These are phyloP conservation scores for Pyronema omphalodes DNA, from an alignment of 495 filamentous ascomycete genomes.

Conservation along the genomic window DNA sequence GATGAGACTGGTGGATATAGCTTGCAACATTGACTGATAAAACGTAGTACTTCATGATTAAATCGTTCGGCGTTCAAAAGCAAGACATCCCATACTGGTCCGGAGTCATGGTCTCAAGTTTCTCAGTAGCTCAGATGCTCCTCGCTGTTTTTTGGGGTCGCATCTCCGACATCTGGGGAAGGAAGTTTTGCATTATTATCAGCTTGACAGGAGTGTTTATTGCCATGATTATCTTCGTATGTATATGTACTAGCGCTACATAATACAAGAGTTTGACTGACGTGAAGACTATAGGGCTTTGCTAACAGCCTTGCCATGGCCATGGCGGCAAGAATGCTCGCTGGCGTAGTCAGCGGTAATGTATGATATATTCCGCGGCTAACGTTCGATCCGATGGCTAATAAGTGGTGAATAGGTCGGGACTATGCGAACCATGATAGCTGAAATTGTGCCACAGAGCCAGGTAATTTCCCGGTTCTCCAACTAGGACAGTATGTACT, in stretches of 20 bases:
- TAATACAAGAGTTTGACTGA: neutral
- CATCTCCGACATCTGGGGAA: conserved; percentile 65
- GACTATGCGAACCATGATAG: conserved; percentile 67
- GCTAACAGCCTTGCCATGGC: conserved; percentile 70
- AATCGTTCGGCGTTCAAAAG: conserved; percentile 45
- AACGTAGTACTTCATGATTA: conserved; percentile 29
- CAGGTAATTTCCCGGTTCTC: neutral
- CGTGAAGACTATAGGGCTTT: conserved; percentile 33
- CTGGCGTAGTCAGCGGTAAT: conserved; percentile 70
- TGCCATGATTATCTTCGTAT: conserved; percentile 50
- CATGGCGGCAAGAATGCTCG: conserved; percentile 51
- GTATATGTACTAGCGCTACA: conserved; percentile 45
- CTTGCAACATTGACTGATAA: neutral
- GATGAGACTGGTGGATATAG: conserved; percentile 28
- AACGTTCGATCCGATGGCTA: neutral
- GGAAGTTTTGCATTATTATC: conserved; percentile 65
- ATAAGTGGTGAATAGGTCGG: conserved; percentile 30
- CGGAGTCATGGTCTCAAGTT: conserved; percentile 74
- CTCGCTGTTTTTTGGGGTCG: conserved; percentile 80
- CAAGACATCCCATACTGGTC: conserved; percentile 60
- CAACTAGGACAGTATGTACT: neutral
- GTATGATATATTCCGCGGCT: conserved; percentile 17
- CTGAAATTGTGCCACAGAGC: conserved; percentile 37
- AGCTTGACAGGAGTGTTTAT: conserved; percentile 69
- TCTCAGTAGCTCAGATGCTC: conserved; percentile 61